Conservation (phyloP, 2,329 filamentous ascomycete genomes). For the Ascosphaera apis region DNA sequence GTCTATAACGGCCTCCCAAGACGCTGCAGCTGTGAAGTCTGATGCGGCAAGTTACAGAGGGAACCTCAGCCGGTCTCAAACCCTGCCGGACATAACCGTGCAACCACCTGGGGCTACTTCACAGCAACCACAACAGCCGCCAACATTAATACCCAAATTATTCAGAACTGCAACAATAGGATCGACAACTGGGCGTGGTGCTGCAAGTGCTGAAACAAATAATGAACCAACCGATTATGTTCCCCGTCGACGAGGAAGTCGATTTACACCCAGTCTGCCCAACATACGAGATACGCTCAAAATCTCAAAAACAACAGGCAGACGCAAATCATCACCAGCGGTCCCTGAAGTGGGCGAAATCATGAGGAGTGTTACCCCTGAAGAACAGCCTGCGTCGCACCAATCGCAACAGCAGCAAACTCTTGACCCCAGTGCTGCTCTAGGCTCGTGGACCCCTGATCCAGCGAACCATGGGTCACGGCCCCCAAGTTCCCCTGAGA, state of each 20-base stretch:
- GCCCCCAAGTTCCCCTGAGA: background rate
- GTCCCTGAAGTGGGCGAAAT: background rate
- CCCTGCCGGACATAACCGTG: background rate
- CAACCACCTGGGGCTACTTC: background rate
- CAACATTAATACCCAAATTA: background rate
- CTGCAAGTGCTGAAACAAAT: background rate
- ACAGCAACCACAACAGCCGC: background rate
- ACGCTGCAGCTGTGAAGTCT: background rate
- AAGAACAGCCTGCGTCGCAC: background rate
- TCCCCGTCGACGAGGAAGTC: background rate
- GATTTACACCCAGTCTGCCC: slow-evolving; percentile 1
- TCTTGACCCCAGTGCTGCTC: background rate
- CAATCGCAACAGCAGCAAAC: background rate
- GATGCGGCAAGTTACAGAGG: background rate
- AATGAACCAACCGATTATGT: background rate
- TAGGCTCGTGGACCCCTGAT: background rate
- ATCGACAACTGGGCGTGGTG: background rate
- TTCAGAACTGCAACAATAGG: background rate
- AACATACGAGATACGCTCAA: slow-evolving; percentile 1
- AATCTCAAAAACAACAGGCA: background rate
- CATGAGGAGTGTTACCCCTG: background rate
- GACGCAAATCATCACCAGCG: background rate
- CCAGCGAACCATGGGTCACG: background rate
- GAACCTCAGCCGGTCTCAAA: background rate
- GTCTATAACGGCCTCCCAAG: background rate